Base-by-base conservation (phyloP, 306 rosid species). In the barrel medic (Medicago truncatula) region DNA sequence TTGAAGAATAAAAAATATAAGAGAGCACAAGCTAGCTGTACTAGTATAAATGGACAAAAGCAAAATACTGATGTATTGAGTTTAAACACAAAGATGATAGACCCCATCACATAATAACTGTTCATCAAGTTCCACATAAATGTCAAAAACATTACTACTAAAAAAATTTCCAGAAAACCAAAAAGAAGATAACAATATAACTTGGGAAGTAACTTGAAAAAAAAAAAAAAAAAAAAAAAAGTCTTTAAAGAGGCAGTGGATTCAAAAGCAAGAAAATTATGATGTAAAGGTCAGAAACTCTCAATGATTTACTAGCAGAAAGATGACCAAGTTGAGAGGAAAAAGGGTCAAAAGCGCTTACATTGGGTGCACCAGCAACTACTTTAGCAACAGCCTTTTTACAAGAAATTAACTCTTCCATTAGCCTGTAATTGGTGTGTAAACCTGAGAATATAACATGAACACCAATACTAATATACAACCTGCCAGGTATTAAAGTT, bases 321-420 rank as follows among this genome's bases (percentile, higher is more conserved):
- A 47, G 23, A 75, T 52, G 23, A 70, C 34, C 59, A 63, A 78
- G 49, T 64, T 39, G 52, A 34, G 53, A 50, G 53, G 75, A 14
- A 65, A 54, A 54, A 20, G 70, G 7, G 21, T 39, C 7, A 73
- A 58, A 62, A 57, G 34, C 68, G 61, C 97, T 89, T 87, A 92
- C 99, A 76, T 89, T 95, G 59, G 99, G 99, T 64, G 97, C 92
- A 3, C 99, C 96, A 5, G 97, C 40, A 62, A 90, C 72, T 57
- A 92, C 90, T 82, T 95, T 92, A 23, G 83, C 82, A 53, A 92
- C 93, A 67, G 97, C 96, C 79, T 88, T 95, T 85, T 92, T 95
- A 84, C 99, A 95, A 54, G 97, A 87, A 85, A 95, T 85, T 82
- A 95, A 85, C 88, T 95, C 99, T 84, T 95, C 99, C 98, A 92